Evolutionary conservation across 768 basidiomycete genomes (phyloP).

Genomic region (Termitomyces sp.): DNA sequence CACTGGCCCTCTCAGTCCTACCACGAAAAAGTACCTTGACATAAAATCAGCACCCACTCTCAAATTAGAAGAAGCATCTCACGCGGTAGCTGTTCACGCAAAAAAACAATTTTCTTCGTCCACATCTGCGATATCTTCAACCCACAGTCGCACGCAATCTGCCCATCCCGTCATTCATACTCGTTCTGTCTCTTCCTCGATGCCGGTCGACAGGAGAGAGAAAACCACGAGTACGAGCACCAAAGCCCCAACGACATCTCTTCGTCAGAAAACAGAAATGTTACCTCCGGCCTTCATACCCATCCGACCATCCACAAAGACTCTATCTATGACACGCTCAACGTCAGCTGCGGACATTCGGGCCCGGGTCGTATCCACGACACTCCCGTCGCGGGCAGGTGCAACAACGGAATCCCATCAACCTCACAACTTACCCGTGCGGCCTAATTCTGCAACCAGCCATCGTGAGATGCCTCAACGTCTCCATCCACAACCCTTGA

Average conservation of each 20-base stretch:
- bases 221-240: conserved; percentile 6
- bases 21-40: conserved; percentile 72
- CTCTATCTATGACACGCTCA: conserved; percentile 9
- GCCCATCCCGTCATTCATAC: conserved; percentile 12
- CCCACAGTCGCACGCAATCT: conserved; percentile 13
- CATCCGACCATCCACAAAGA: conserved; percentile 19
- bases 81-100: conserved; percentile 6
- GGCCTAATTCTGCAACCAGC: conserved; percentile 11
- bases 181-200: conserved; percentile 25
- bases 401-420: not conserved
- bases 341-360: conserved; percentile 12
- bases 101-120: conserved; percentile 17
- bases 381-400: conserved; percentile 3
- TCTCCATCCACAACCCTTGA: not conserved
- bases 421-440: conserved; percentile 1
- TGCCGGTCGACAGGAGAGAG: conserved; percentile 10
- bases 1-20: conserved; percentile 68
- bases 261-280: conserved; percentile 21
- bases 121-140: conserved; percentile 20
- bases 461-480: conserved; percentile 7
- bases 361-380: conserved; percentile 11
- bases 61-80: conserved; percentile 18
- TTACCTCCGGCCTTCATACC: conserved; percentile 26
- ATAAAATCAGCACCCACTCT: conserved; percentile 25
- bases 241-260: not conserved